phyloP scores from a whole-genome alignment of 768 basidiomycete genomes.

The Auricularia sp. region DNA sequence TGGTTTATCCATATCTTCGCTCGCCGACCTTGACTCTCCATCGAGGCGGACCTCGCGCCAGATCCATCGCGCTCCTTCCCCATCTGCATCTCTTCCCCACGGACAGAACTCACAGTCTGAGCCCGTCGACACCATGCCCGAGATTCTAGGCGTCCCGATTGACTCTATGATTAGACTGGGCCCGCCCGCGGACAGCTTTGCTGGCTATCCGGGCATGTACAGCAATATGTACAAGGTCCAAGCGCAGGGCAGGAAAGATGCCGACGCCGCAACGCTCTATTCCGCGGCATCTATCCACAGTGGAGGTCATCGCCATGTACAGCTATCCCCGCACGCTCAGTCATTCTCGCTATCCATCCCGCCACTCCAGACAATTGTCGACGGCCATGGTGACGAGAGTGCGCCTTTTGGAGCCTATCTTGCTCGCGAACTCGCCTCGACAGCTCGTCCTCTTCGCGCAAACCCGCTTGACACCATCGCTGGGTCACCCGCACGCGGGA shows the following conservation, averaged over 20 bases:
- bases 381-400: background rate
- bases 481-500: constrained; percentile 56
- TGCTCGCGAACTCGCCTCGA: constrained; percentile 64
- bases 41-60: background rate
- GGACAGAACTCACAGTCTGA: background rate
- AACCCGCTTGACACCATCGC: constrained; percentile 60
- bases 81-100: background rate
- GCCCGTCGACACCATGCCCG: background rate
- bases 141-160: constrained; percentile 14
- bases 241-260: constrained; percentile 33
- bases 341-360: background rate
- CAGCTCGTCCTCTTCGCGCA: constrained; percentile 48
- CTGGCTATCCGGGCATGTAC: constrained; percentile 9
- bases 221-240: background rate
- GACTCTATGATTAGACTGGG: constrained; percentile 25
- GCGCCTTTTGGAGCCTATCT: background rate
- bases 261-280: constrained; percentile 77
- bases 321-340: background rate
- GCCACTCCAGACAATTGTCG: background rate
- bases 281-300: constrained; percentile 53
- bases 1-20: background rate
- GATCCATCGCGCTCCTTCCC: background rate
- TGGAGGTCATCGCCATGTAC: background rate
- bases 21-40: background rate
- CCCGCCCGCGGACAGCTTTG: constrained; percentile 19